Percentiles rank a stretch among this genome's conserved stretches.
phyloP scores from a whole-genome alignment of 2,329 filamentous ascomycete species.

The Aspergillus sp. region DNA sequence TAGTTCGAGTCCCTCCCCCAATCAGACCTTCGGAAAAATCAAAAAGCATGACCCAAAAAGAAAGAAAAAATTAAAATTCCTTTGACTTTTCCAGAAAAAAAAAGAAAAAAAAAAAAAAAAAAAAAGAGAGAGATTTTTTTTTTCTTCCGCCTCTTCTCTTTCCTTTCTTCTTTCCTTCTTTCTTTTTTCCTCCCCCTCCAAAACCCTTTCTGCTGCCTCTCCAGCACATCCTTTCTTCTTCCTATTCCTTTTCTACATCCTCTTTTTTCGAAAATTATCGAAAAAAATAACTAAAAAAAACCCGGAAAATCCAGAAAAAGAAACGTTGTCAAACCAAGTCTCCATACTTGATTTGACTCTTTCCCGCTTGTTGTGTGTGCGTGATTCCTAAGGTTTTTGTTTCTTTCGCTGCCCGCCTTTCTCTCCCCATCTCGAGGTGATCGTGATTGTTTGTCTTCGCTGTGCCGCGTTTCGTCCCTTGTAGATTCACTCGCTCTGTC shows the following conservation, averaged over 20 bases:
- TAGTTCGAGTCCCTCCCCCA: slow-evolving; percentile 18
- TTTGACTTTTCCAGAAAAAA: slow-evolving; percentile 36
- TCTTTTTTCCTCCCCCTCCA: slow-evolving; percentile 18
- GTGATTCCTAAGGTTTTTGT: slow-evolving; percentile 25
- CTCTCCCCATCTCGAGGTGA: slow-evolving; percentile 13
- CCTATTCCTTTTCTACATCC: slow-evolving; percentile 23
- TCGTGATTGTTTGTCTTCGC: slow-evolving; percentile 12
- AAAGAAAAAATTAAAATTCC: slow-evolving; percentile 20
- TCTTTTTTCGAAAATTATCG: slow-evolving; percentile 34
- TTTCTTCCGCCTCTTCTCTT: slow-evolving; percentile 21
- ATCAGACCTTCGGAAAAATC: not conserved
- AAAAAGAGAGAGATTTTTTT: slow-evolving; percentile 25
- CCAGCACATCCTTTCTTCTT: slow-evolving; percentile 25
- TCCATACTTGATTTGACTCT: slow-evolving; percentile 11
- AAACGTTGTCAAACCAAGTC: slow-evolving; percentile 1
- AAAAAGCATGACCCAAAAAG: slow-evolving; percentile 14
- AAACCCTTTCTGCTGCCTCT: slow-evolving; percentile 27
- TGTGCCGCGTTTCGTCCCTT: not conserved
- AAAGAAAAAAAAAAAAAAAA: slow-evolving; percentile 9
- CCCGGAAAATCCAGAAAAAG: slow-evolving; percentile 41
- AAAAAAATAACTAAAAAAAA: slow-evolving; percentile 38
- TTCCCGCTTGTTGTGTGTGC: slow-evolving; percentile 27
- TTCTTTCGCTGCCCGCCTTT: slow-evolving; percentile 6
- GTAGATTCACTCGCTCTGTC: slow-evolving; percentile 5
- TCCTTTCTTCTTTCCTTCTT: slow-evolving; percentile 25